A percentile compares a stretch with the other conserved stretches of the same genome.
phyloP scores from a whole-genome alignment of 805 yeast species.

The Nematodospora valgi region DNA sequence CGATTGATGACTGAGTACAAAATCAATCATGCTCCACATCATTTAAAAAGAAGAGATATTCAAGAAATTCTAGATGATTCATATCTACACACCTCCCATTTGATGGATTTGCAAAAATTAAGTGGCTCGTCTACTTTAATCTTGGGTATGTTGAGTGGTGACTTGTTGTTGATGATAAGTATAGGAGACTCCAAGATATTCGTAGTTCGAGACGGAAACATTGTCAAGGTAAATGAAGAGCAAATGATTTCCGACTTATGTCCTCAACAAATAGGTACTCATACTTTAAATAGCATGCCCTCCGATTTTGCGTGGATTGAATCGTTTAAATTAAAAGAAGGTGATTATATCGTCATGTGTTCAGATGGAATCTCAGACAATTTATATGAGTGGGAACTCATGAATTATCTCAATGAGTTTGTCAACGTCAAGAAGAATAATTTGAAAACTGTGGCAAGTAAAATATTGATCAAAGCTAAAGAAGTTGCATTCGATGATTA shows the following conservation, averaged over 20 bases:
- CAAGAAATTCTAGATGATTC: slow-evolving; percentile 45
- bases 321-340: slow-evolving; percentile 34
- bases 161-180: slow-evolving; percentile 42
- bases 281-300: slow-evolving; percentile 39
- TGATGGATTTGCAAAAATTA: slow-evolving; percentile 47
- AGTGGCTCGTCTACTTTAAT: slow-evolving; percentile 50
- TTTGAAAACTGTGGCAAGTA: slow-evolving; percentile 38
- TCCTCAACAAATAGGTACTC: slow-evolving; percentile 56
- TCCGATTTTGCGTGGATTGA: slow-evolving; percentile 47
- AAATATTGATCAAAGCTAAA: slow-evolving; percentile 42
- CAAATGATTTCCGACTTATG: slow-evolving; percentile 45
- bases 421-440: slow-evolving; percentile 24
- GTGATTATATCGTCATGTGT: slow-evolving; percentile 45
- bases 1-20: slow-evolving; percentile 44
- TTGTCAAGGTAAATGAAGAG: slow-evolving; percentile 42
- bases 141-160: slow-evolving; percentile 48
- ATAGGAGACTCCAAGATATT: slow-evolving; percentile 52
- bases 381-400: slow-evolving; percentile 46
- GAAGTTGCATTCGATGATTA: slow-evolving; percentile 51
- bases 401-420: slow-evolving; percentile 32
- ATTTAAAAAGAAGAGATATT: slow-evolving; percentile 40
- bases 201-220: slow-evolving; percentile 44
- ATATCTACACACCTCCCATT: slow-evolving; percentile 44
- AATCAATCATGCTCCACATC: slow-evolving; percentile 33
- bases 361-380: slow-evolving; percentile 57